Conservation (phyloP, 768 basidiomycete species). For the Boletus sp. region DNA sequence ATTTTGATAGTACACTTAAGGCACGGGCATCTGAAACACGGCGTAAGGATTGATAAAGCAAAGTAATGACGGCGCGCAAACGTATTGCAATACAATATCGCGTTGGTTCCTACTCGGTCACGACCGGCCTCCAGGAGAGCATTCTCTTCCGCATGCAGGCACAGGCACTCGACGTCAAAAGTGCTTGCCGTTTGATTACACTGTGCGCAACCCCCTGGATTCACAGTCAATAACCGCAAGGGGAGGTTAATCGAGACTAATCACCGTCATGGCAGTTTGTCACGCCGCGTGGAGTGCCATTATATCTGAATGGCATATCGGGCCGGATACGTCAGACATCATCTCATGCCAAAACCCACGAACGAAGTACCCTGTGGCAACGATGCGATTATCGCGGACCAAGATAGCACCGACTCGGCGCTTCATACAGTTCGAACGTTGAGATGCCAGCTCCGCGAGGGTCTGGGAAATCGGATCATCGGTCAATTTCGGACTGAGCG, state of each 20-base stretch:
- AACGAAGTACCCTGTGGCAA: constrained; percentile 67
- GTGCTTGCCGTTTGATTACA: constrained; percentile 62
- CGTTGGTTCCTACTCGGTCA: constrained; percentile 78
- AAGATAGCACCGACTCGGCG: constrained; percentile 92
- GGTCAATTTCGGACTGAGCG: constrained; percentile 3
- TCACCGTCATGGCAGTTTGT: constrained; percentile 67
- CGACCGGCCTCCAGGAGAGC: constrained; percentile 91
- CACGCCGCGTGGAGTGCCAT: constrained; percentile 91
- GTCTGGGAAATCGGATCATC: constrained; percentile 48
- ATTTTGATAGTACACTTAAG: constrained; percentile 97
- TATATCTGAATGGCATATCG: constrained; percentile 63
- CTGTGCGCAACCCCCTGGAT: constrained; percentile 82
- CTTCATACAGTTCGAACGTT: constrained; percentile 95
- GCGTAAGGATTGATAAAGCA: neutral
- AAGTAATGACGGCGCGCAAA: constrained; percentile 38
- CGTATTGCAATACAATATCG: constrained; percentile 99
- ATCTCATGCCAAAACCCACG: neutral
- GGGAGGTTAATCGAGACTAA: neutral
- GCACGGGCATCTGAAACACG: constrained; percentile 81
- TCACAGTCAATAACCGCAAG: constrained; percentile 47
- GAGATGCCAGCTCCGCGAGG: constrained; percentile 85
- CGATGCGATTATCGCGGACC: constrained; percentile 77
- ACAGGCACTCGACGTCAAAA: constrained; percentile 76
- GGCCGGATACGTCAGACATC: constrained; percentile 5
- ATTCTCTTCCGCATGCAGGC: constrained; percentile 98